These are phyloP conservation scores for Solanum virginianum DNA, from an alignment of 257 asterid species.

Conservation along the genomic window DNA sequence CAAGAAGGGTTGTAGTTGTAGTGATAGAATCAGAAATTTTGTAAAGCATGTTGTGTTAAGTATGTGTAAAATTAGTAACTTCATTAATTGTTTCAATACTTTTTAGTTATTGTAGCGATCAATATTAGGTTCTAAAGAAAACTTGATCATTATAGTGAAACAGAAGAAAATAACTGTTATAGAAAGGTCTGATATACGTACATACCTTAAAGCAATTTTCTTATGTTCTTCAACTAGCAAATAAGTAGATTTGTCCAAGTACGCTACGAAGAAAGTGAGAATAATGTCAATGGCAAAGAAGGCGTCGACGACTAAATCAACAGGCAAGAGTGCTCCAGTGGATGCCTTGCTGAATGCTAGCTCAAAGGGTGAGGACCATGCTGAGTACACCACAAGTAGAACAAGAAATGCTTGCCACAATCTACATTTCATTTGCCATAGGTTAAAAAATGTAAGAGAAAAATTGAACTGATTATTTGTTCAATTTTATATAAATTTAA, in stretches of 20 bases:
- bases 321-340: slow-evolving; percentile 55
- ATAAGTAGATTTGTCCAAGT: slow-evolving; percentile 74
- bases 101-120: background rate
- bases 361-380: slow-evolving; percentile 94
- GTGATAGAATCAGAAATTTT: background rate
- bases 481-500: too few species aligned
- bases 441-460: background rate
- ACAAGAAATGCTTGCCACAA: slow-evolving; percentile 85
- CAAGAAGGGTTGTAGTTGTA: background rate
- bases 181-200: too few species aligned
- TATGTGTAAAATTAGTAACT: background rate
- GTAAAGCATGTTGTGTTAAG: too few species aligned
- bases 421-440: slow-evolving; percentile 22
- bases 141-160: background rate
- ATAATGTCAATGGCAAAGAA: slow-evolving; percentile 69
- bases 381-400: slow-evolving; percentile 77
- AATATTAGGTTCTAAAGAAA: background rate
- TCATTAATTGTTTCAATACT: too few species aligned
- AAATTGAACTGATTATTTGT: background rate
- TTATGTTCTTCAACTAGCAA: slow-evolving; percentile 66
- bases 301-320: slow-evolving; percentile 66
- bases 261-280: slow-evolving; percentile 82
- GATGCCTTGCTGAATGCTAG: slow-evolving; percentile 62
- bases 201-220: slow-evolving; percentile 55
- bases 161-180: background rate